phyloP scores from a whole-genome alignment of 306 rosid genomes.

The Cyamopsis tetragonoloba region DNA sequence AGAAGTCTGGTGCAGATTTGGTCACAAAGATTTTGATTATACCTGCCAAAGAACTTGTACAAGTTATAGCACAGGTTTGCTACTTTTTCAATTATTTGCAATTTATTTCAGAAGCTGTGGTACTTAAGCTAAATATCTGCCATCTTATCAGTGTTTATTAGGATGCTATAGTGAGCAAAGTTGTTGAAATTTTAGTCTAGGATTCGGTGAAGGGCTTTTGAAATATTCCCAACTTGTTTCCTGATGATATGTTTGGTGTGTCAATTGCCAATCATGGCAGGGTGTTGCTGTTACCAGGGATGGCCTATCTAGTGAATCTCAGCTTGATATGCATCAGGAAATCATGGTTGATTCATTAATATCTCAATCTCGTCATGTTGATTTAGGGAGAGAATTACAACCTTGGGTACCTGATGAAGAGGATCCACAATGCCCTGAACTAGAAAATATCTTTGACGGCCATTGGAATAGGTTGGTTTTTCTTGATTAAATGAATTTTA shows the following conservation, averaged over 20 bases:
- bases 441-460: constrained; percentile 80
- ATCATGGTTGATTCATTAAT: constrained; percentile 78
- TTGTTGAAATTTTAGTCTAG: background rate
- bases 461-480: constrained; percentile 74
- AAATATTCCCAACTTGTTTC: constrained; percentile 23
- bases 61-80: constrained; percentile 81
- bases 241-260: constrained; percentile 28
- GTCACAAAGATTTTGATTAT: constrained; percentile 54
- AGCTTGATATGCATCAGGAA: constrained; percentile 55
- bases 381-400: constrained; percentile 73
- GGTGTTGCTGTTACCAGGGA: constrained; percentile 64
- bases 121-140: background rate
- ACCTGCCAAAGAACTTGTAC: constrained; percentile 77
- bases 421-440: constrained; percentile 70
- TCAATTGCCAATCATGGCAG: constrained; percentile 48
- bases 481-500: background rate
- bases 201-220: constrained; percentile 7
- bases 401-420: constrained; percentile 95
- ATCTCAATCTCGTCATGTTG: constrained; percentile 70
- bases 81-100: constrained; percentile 26
- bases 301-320: constrained; percentile 49
- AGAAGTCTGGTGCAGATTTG: constrained; percentile 56
- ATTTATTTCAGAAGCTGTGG: background rate
- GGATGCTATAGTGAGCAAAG: constrained; percentile 2
- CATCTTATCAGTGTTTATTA: background rate